Evolutionary conservation across 176 grass and related monocot genomes (phyloP), one percentile per base, ranked within the genome.

Genomic region (Musa beccarii): DNA sequence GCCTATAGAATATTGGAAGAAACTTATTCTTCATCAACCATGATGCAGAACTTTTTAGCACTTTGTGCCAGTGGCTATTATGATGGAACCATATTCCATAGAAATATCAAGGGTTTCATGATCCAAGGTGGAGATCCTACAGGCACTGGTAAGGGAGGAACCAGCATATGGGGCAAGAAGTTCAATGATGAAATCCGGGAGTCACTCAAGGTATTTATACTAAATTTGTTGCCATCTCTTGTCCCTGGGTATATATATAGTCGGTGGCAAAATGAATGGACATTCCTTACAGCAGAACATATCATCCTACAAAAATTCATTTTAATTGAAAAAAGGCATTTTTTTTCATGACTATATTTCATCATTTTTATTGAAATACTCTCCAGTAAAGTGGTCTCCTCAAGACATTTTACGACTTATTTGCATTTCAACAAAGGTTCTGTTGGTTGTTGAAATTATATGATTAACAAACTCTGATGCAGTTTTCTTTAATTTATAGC

Each of bases 81-180:
- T 87, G 90, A 91, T 83, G 95, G 90, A 59, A 94, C 88, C 0
- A 73, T 99, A 51, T 99, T 93, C 81, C 95, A 99, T 75, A 83
- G 90, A 76, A 99, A 94, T 79, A 99, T 99, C 72, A 99, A 99
- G 81, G 95, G 95, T 53, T 94, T 99, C 90, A 99, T 99, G 90
- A 91, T 99, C 78, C 95, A 93, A 81, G 88, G 95, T 68, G 90
- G 95, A 78, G 90, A 98, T 79, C 95, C 95, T 55, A 98, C 84
- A 11, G 95, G 88, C 23, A 89, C 94, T 0, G 90, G 94, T 53
- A 98, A 98, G 82, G 94, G 90, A 59, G 95, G 95, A 49, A 78
- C 84, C 13, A 89, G 90, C 67, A 99, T 94, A 76, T 91, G 86
- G 95, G 90, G 88, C 49, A 74, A 89, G 74, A 99, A 99, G 81